phyloP scores from a whole-genome alignment of 2,329 filamentous ascomycete genomes.

The Sclerotiophoma versabilis region DNA sequence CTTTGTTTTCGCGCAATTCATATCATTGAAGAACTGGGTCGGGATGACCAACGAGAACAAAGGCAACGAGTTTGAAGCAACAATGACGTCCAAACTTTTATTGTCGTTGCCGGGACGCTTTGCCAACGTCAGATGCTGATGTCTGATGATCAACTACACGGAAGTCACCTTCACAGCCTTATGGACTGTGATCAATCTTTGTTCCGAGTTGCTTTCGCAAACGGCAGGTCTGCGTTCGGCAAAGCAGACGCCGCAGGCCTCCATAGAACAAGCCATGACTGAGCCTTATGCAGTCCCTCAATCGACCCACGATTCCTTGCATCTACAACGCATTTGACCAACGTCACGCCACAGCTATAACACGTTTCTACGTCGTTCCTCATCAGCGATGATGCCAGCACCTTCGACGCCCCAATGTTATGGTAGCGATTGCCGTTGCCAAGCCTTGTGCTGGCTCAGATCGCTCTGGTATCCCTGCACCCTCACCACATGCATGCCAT shows the following conservation, averaged over 20 bases:
- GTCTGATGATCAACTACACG: not conserved
- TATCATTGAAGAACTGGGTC: too few species aligned
- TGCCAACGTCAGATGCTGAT: not conserved
- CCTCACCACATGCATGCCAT: not conserved
- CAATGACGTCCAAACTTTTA: not conserved
- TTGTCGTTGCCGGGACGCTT: not conserved
- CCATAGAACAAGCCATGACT: not conserved
- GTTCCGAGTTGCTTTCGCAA: not conserved
- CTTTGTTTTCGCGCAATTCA: not conserved
- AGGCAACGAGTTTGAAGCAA: not conserved
- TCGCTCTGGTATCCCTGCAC: not conserved
- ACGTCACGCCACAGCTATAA: not conserved
- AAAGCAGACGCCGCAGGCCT: not conserved
- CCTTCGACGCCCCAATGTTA: not conserved
- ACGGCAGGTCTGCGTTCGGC: not conserved
- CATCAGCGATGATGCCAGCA: not conserved
- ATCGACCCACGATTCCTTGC: not conserved
- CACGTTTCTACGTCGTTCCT: not conserved
- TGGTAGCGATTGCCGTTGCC: conserved; percentile 5
- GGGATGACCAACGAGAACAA: too few species aligned
- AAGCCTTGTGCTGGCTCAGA: conserved; percentile 1
- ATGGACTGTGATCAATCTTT: too few species aligned
- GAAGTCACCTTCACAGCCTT: not conserved
- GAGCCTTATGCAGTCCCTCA: not conserved
- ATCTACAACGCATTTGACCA: not conserved